These are phyloP conservation scores for Colletotrichum cuscutae DNA, from an alignment of 2,329 filamentous ascomycete genomes.

Conservation along the genomic window DNA sequence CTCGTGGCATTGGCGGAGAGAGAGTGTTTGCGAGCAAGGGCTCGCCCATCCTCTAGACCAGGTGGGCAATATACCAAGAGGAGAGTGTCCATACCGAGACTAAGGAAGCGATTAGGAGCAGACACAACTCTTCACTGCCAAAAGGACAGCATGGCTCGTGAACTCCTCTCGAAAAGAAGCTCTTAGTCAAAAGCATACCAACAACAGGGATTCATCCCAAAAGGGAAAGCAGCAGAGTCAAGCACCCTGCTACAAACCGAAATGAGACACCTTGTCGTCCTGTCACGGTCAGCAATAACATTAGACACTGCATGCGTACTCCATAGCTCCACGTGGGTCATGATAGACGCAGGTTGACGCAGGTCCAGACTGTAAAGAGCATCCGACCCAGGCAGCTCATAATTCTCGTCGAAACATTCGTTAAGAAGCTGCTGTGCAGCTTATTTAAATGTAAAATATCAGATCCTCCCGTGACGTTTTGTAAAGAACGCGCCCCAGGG, in stretches of 20 bases:
- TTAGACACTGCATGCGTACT: not conserved
- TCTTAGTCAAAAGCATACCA: not conserved
- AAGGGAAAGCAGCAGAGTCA: not conserved
- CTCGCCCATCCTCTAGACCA: too few relatives aligned
- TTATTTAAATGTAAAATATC: not conserved
- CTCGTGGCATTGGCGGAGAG: too few relatives aligned
- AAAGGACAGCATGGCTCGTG: not conserved
- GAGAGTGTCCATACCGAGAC: too few relatives aligned
- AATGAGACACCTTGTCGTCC: not conserved
- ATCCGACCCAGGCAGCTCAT: not conserved
- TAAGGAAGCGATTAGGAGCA: too few relatives aligned
- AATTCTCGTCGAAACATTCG: not conserved
- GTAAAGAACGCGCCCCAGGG: not conserved
- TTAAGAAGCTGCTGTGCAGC: not conserved
- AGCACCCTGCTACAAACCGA: not conserved
- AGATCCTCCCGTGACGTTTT: not conserved
- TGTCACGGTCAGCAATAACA: not conserved
- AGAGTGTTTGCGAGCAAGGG: too few relatives aligned
- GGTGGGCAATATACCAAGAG: too few relatives aligned
- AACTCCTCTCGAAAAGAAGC: fast-evolving
- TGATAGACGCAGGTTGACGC: not conserved
- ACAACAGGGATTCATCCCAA: not conserved
- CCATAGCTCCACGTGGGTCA: not conserved
- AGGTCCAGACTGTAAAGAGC: not conserved
- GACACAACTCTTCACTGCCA: not conserved